phyloP scores from a whole-genome alignment of 192 early-diverging fungal genomes.

The Coemansia sp. region DNA sequence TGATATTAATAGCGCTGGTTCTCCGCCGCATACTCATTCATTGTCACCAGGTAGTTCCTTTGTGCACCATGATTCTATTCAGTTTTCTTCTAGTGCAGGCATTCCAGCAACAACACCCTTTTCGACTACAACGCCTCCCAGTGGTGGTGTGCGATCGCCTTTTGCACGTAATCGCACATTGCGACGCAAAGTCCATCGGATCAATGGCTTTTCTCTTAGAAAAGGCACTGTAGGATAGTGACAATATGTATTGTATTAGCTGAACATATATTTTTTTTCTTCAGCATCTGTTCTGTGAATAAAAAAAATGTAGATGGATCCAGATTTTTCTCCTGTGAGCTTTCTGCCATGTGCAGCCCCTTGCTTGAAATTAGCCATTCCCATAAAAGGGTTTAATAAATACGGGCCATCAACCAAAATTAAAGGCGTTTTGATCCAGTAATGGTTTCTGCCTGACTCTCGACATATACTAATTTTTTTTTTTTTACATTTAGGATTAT shows the following conservation, averaged over 20 bases:
- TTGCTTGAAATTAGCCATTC: background rate
- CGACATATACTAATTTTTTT: background rate
- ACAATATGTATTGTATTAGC: background rate
- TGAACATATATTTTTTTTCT: background rate
- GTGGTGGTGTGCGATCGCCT: slow-evolving; percentile 41
- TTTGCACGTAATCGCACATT: slow-evolving; percentile 45
- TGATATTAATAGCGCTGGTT: background rate
- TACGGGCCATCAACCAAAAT: background rate
- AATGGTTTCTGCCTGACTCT: background rate
- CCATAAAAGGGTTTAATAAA: background rate
- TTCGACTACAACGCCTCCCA: slow-evolving; percentile 32
- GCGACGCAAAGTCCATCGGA: slow-evolving; percentile 49
- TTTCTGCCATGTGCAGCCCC: too few relatives aligned
- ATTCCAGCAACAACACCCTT: slow-evolving; percentile 17
- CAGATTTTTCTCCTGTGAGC: too few relatives aligned
- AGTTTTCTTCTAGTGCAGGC: slow-evolving; percentile 21
- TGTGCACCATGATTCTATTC: slow-evolving; percentile 10
- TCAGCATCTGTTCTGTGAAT: background rate
- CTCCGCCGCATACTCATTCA: slow-evolving; percentile 28
- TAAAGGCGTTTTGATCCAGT: background rate
- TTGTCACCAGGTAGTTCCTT: slow-evolving; percentile 18
- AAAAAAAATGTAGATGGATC: background rate
- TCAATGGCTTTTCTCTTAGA: slow-evolving; percentile 16
- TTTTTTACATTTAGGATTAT: too few relatives aligned
- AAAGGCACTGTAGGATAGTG: background rate